Percentiles rank a stretch among this genome's conserved stretches.
Evolutionary conservation across 2,329 filamentous ascomycete genomes (phyloP).

Genomic region (Stachybotrys echinatus): DNA sequence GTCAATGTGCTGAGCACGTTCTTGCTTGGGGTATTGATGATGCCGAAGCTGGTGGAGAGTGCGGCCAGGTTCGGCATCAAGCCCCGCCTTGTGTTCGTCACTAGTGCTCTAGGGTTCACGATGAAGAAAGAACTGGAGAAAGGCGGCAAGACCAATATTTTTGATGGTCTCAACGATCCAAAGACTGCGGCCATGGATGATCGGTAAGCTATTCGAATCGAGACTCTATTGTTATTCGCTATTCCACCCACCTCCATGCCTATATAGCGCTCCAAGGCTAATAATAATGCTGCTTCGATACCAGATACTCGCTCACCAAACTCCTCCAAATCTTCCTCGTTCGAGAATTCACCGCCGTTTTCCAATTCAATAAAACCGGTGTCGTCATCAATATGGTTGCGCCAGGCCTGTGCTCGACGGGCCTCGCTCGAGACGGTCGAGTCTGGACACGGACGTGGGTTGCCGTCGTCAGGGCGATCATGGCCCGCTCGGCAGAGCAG

Average conservation of each 20-base stretch:
- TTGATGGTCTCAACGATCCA: not conserved
- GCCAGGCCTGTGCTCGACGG: slow-evolving; percentile 22
- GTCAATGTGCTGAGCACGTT: slow-evolving; percentile 44
- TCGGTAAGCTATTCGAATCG: too few species aligned
- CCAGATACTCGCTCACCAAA: slow-evolving; percentile 20
- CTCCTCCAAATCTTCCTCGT: slow-evolving; percentile 18
- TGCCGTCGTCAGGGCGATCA: not conserved
- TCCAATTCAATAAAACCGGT: slow-evolving; percentile 17
- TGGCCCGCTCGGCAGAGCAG: slow-evolving; percentile 16
- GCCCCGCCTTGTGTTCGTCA: not conserved
- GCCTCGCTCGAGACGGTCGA: slow-evolving; percentile 2
- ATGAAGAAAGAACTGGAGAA: slow-evolving; percentile 13
- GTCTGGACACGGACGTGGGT: not conserved
- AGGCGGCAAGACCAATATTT: slow-evolving; percentile 5
- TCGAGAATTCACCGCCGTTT: slow-evolving; percentile 17
- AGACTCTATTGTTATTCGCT: too few species aligned
- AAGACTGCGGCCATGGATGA: not conserved
- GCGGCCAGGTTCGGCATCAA: not conserved
- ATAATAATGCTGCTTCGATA: not conserved
- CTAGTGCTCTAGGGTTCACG: slow-evolving; percentile 16
- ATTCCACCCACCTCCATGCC: too few species aligned
- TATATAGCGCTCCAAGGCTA: too few species aligned
- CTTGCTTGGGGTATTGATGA: slow-evolving; percentile 33
- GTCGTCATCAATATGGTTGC: slow-evolving; percentile 24
- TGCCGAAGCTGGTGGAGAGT: slow-evolving; percentile 29